These are phyloP conservation scores for Hygrocybe punicea DNA, from an alignment of 768 basidiomycete species.

Conservation along the genomic window DNA sequence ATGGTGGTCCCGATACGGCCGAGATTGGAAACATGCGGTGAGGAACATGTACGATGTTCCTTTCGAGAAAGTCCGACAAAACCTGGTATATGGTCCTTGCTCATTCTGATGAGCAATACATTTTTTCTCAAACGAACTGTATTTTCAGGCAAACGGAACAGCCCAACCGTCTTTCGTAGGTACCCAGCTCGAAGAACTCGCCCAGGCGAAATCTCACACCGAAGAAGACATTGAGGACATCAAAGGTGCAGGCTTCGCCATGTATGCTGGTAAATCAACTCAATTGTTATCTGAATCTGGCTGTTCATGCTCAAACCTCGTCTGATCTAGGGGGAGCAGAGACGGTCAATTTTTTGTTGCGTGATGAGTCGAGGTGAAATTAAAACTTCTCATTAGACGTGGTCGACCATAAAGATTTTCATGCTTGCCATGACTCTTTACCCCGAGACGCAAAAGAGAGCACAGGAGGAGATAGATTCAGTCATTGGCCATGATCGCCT, in stretches of 20 bases:
- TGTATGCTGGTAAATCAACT: constrained; percentile 26
- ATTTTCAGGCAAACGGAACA: constrained; percentile 12
- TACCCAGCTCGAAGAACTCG: constrained; percentile 7
- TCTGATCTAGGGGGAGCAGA: constrained; percentile 30
- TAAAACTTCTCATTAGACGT: constrained; percentile 3
- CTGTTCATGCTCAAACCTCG: not conserved
- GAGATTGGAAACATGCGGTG: constrained; percentile 26
- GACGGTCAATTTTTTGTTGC: constrained; percentile 19
- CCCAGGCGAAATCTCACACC: not conserved
- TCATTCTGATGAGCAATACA: constrained; percentile 22
- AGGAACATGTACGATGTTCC: constrained; percentile 35
- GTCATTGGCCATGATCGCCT: constrained; percentile 14
- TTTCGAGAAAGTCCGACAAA: constrained; percentile 13
- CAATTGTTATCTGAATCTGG: not conserved
- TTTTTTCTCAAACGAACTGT: not conserved
- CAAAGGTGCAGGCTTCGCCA: constrained; percentile 25
- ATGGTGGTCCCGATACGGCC: constrained; percentile 24
- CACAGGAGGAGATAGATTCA: constrained; percentile 30
- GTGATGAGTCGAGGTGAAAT: not conserved
- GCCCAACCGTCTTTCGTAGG: constrained; percentile 15
- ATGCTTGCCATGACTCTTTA: constrained; percentile 29
- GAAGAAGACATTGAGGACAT: constrained; percentile 16
- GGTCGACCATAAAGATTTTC: constrained; percentile 15
- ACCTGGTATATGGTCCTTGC: constrained; percentile 14
- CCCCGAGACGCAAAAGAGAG: constrained; percentile 25